These are phyloP conservation scores for Fusarium brachygibbosum DNA, from an alignment of 2,329 filamentous ascomycete species.

Conservation along the genomic window DNA sequence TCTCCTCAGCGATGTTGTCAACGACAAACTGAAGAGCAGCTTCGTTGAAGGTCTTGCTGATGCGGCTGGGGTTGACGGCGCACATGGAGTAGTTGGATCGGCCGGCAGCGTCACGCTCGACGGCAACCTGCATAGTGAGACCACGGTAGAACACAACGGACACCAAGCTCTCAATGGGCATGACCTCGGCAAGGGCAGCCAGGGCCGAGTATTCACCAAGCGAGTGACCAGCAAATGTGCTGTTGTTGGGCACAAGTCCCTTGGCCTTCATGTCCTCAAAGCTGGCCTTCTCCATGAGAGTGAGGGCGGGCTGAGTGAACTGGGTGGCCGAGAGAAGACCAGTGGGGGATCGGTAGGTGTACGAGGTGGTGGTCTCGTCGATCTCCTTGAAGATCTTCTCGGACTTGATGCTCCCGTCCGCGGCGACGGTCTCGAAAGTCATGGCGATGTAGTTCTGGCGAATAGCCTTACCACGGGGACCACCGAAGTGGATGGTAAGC, in stretches of 20 bases:
- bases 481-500: conserved; percentile 97
- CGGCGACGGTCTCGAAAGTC: conserved; percentile 98
- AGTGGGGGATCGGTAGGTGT: conserved; percentile 96
- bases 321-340: conserved; percentile 96
- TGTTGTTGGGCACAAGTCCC: conserved; percentile 94
- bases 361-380: conserved; percentile 89
- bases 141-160: conserved; percentile 99
- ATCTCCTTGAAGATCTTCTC: conserved; percentile 99
- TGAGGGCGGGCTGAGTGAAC: conserved; percentile 97
- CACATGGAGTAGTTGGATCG: conserved; percentile 99
- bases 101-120: conserved; percentile 92
- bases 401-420: conserved; percentile 94
- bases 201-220: conserved; percentile 98
- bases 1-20: conserved; percentile 93
- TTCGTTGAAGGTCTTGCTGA: conserved; percentile 99
- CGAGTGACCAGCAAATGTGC: conserved; percentile 97
- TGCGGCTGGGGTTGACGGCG: conserved; percentile 97
- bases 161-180: conserved; percentile 99
- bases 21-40: conserved; percentile 97
- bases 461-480: conserved; percentile 95
- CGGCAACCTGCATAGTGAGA: conserved; percentile 98
- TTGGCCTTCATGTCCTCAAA: conserved; percentile 99
- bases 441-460: conserved; percentile 99
- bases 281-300: conserved; percentile 99
- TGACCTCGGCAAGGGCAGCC: conserved; percentile 95